Evolutionary conservation across 106 monocot species (phyloP).

Genomic region (Dioscorea dumetorum): DNA sequence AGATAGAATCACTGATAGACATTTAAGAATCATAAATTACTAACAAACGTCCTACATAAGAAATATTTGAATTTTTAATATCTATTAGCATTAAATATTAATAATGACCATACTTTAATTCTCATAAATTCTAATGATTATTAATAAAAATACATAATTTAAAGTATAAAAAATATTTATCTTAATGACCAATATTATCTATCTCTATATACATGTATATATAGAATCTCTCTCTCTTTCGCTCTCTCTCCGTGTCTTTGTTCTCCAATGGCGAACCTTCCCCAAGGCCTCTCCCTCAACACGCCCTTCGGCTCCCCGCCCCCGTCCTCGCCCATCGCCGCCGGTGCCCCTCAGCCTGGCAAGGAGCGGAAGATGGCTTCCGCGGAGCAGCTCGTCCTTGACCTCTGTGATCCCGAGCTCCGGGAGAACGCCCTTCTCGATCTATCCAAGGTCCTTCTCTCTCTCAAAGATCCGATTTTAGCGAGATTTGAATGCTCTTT

Average conservation of each 20-base stretch:
- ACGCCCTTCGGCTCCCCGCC: constrained; percentile 6
- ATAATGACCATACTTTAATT: too few species aligned
- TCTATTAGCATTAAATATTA: too few species aligned
- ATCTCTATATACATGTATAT: too few species aligned
- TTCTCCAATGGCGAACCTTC: constrained; percentile 19
- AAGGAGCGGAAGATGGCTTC: constrained; percentile 80
- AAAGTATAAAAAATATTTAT: too few species aligned
- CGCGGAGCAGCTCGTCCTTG: constrained; percentile 87
- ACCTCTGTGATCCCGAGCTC: constrained; percentile 83
- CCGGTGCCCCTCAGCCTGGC: constrained; percentile 11
- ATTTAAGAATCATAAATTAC: too few species aligned
- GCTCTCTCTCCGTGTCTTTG: not conserved
- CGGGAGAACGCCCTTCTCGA: constrained; percentile 86
- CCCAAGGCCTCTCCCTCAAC: constrained; percentile 25
- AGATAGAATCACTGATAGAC: too few species aligned
- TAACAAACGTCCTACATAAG: too few species aligned
- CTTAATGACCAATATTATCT: too few species aligned
- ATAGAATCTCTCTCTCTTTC: not conserved
- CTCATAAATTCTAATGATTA: too few species aligned
- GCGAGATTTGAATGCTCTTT: not conserved
- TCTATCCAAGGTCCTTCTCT: not conserved
- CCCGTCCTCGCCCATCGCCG: constrained; percentile 8
- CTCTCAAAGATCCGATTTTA: not conserved
- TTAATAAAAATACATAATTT: too few species aligned
- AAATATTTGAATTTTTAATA: too few species aligned